Conservation (phyloP, 2,329 filamentous ascomycete genomes). For the Penicillium sp. region DNA sequence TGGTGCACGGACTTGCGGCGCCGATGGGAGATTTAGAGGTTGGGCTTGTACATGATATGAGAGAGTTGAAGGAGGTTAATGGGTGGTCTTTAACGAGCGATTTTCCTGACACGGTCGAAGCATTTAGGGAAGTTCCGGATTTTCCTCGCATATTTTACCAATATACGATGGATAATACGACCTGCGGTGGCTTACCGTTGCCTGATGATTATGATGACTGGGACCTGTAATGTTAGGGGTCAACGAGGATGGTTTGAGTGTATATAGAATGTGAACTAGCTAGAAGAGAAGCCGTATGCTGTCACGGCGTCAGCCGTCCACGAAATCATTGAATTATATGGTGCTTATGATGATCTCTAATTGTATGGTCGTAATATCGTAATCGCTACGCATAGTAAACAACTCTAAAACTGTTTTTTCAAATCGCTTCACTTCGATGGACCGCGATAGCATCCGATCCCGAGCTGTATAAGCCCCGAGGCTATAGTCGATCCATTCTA, state of each 20-base stretch:
- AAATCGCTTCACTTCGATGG: background rate
- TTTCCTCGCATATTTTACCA: too few relatives aligned
- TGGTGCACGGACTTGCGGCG: background rate
- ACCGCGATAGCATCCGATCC: background rate
- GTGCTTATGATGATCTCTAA: background rate
- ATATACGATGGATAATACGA: too few relatives aligned
- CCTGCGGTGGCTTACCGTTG: too few relatives aligned
- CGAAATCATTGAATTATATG: too few relatives aligned
- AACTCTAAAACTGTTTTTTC: background rate
- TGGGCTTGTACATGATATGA: background rate
- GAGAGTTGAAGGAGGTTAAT: constrained; percentile 1
- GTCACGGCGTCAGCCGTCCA: background rate
- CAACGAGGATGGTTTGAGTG: too few relatives aligned
- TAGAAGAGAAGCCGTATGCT: background rate
- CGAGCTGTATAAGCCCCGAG: background rate
- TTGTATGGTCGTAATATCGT: background rate
- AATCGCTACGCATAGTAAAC: constrained; percentile 1
- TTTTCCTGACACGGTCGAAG: too few relatives aligned
- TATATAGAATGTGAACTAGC: background rate
- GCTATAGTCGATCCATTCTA: background rate
- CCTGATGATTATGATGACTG: background rate
- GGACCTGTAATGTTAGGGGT: background rate
- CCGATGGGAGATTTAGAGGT: background rate
- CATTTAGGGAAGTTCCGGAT: too few relatives aligned
- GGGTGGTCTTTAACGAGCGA: background rate